A percentile compares a stretch with the other conserved stretches of the same genome.
Evolutionary conservation across 2,329 filamentous ascomycete species (phyloP).

Genomic region (Cladosporium sp.): DNA sequence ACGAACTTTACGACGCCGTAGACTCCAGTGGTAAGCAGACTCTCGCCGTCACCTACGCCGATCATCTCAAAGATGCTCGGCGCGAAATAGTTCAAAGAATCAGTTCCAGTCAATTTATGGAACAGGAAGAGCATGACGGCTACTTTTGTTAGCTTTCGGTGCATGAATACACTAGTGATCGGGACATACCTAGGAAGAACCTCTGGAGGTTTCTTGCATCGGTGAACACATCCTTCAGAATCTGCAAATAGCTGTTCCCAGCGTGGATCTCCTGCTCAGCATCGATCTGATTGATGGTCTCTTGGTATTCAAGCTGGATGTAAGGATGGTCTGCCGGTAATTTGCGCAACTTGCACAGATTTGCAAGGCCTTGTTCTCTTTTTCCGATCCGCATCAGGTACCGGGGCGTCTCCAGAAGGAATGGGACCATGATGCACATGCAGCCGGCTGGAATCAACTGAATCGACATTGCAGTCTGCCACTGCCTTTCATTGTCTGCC

Average conservation of each 20-base stretch:
- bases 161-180: rapidly evolving
- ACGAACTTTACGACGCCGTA: constrained; percentile 25
- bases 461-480: constrained; percentile 23
- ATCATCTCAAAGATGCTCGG: constrained; percentile 24
- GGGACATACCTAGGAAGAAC: constrained; percentile 20
- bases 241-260: constrained; percentile 22
- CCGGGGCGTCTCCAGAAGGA: constrained; percentile 24
- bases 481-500: constrained; percentile 18
- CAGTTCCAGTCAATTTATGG: constrained; percentile 26
- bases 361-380: constrained; percentile 22
- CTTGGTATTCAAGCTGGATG: constrained; percentile 26
- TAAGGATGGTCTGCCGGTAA: constrained; percentile 27
- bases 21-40: constrained; percentile 15
- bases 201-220: constrained; percentile 21
- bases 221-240: constrained; percentile 22
- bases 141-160: neutral
- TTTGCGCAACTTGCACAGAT: constrained; percentile 25
- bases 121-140: constrained; percentile 25
- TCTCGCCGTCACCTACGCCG: constrained; percentile 21
- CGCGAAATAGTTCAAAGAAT: constrained; percentile 22
- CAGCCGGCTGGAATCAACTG: constrained; percentile 24
- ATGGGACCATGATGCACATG: constrained; percentile 26
- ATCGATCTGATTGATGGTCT: constrained; percentile 26
- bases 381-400: constrained; percentile 22
- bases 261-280: constrained; percentile 24